Percentiles rank a stretch among this genome's conserved stretches.
phyloP scores from a whole-genome alignment of 805 yeast genomes.

The Starmerella asiatica region DNA sequence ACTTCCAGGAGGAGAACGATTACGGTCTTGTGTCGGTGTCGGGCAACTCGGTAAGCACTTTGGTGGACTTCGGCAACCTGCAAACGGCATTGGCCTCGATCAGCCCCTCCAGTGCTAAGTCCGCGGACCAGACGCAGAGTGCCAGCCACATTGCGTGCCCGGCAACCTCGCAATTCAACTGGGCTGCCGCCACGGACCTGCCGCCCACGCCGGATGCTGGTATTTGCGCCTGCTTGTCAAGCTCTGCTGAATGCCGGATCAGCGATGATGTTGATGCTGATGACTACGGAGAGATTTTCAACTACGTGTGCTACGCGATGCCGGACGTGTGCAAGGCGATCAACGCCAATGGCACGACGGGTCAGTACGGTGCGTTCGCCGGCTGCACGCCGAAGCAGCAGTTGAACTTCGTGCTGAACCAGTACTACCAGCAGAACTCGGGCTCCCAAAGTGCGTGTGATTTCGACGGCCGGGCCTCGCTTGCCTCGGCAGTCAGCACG shows the following conservation, averaged over 20 bases:
- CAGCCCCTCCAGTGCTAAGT: slow-evolving; percentile 37
- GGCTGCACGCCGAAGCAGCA: slow-evolving; percentile 60
- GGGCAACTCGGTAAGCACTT: slow-evolving; percentile 39
- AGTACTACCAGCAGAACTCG: slow-evolving; percentile 42
- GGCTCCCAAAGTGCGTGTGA: slow-evolving; percentile 44
- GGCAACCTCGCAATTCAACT: slow-evolving; percentile 34
- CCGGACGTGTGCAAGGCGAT: slow-evolving; percentile 46
- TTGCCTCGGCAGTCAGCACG: slow-evolving; percentile 31
- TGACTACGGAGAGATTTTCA: slow-evolving; percentile 50
- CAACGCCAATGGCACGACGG: slow-evolving; percentile 45
- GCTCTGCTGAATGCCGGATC: slow-evolving; percentile 48
- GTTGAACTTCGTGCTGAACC: slow-evolving; percentile 52
- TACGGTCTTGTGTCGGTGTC: slow-evolving; percentile 63
- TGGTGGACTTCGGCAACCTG: slow-evolving; percentile 47
- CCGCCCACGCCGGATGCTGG: slow-evolving; percentile 67
- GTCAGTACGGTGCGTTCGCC: slow-evolving; percentile 59
- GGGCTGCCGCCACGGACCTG: slow-evolving; percentile 54
- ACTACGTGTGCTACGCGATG: slow-evolving; percentile 41
- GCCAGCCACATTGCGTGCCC: slow-evolving; percentile 36
- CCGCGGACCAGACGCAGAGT: slow-evolving; percentile 29
- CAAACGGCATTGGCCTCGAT: slow-evolving; percentile 40
- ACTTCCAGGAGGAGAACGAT: slow-evolving; percentile 68
- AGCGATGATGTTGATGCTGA: slow-evolving; percentile 35
- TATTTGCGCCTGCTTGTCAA: slow-evolving; percentile 49
- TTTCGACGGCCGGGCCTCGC: slow-evolving; percentile 57